phyloP scores from a whole-genome alignment of 139 green algal genomes.

The Parachlorella kessleri region DNA sequence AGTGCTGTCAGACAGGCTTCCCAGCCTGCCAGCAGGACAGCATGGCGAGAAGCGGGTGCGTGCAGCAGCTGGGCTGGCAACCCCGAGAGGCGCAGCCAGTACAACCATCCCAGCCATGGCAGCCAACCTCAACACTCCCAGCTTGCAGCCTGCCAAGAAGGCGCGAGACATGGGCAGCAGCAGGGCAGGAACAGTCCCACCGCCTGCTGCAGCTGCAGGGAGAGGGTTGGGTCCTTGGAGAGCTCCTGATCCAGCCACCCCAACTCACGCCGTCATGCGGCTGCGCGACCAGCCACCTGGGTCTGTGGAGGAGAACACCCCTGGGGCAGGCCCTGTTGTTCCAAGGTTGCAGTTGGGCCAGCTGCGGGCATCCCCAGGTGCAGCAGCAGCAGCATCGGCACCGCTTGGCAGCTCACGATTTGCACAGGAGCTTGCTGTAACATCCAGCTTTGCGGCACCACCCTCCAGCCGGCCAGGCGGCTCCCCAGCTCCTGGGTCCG shows the following conservation, averaged over 20 bases:
- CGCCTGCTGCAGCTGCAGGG: too few species aligned
- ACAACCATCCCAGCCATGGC: too few species aligned
- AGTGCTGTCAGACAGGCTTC: too few species aligned
- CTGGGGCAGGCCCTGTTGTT: background rate
- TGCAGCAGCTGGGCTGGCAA: background rate
- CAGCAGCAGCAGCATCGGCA: too few species aligned
- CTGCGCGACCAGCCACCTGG: background rate
- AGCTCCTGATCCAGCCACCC: background rate
- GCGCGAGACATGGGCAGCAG: too few species aligned
- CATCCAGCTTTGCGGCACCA: too few species aligned
- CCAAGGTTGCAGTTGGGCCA: background rate
- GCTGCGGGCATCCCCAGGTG: background rate
- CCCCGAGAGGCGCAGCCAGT: too few species aligned
- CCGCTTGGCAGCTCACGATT: background rate
- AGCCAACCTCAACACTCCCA: too few species aligned
- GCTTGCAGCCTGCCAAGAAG: background rate
- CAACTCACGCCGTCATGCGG: background rate
- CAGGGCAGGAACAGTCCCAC: too few species aligned
- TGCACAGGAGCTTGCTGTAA: background rate
- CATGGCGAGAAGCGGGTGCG: background rate
- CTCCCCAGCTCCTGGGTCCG: too few species aligned
- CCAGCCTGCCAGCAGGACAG: background rate
- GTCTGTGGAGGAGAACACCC: background rate
- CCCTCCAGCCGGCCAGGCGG: background rate
- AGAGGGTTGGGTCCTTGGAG: too few species aligned